Percentiles rank a stretch among this genome's conserved stretches.
Conservation (phyloP, 2,329 filamentous ascomycete genomes). For the Sclerotinia subarctica region DNA sequence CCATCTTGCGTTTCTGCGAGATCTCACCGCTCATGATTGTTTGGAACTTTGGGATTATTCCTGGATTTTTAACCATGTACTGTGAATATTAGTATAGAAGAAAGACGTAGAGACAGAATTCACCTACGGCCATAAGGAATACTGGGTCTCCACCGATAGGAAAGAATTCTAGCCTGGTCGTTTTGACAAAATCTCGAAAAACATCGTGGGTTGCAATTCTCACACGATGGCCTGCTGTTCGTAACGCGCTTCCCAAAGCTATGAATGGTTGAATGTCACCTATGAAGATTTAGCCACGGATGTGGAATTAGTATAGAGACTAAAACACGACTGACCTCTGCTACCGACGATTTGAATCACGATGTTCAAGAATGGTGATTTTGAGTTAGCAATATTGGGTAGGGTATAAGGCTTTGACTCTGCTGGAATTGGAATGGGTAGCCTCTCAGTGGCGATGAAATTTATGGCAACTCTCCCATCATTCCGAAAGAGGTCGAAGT, state of each 20-base stretch:
- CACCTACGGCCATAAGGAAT: conserved; percentile 26
- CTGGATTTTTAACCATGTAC: conserved; percentile 70
- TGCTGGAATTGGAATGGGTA: conserved; percentile 23
- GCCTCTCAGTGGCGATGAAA: conserved; percentile 17
- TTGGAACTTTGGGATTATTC: conserved; percentile 75
- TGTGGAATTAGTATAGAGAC: background rate
- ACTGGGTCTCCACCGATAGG: conserved; percentile 73
- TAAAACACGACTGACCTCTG: conserved; percentile 47
- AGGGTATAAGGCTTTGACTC: background rate
- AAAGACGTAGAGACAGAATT: background rate
- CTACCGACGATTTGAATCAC: conserved; percentile 82
- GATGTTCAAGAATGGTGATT: conserved; percentile 56
- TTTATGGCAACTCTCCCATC: conserved; percentile 31
- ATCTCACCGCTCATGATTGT: conserved; percentile 72
- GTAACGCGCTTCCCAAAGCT: conserved; percentile 67
- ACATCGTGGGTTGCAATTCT: conserved; percentile 74
- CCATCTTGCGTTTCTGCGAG: conserved; percentile 66
- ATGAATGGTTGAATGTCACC: conserved; percentile 73
- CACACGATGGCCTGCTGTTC: conserved; percentile 68
- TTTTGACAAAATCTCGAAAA: conserved; percentile 71
- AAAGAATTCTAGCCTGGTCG: conserved; percentile 73
- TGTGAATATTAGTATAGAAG: background rate
- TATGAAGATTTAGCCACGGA: background rate
- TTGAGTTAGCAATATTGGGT: background rate
- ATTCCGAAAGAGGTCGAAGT: conserved; percentile 17